Base-by-base conservation (phyloP, 1,139 yeast genomes). In the Hansenula lynferdii region DNA sequence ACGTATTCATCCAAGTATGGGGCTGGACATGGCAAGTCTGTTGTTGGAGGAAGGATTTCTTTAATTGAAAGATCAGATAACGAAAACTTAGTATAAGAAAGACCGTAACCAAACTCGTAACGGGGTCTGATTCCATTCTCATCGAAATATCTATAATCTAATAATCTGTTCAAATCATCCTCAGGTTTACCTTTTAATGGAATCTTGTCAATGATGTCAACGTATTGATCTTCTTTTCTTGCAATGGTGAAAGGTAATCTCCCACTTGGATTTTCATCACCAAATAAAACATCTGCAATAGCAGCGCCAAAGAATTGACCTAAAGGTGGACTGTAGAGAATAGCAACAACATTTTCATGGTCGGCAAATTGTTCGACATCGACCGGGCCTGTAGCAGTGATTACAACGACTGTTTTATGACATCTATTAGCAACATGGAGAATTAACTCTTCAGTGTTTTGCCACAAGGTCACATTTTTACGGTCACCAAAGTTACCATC, bases 201-300 rank as follows among this genome's bases (percentile, higher is more conserved):
- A 22, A 70, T 54, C 22, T 62, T 62, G 37, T 65, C 70, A 41
- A 73, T 51, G 10, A 77, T 60, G 18, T 76, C 73, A 21, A 72
- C 76, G 48, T 77, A 77, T 44, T 77, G 81, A 48, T 63, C 71
- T 34, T 62, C 65, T 47, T 75, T 72, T 52, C 67, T 70, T 11
- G 85, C 83, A 49, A 79, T 70, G 1, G 85, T 77, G 49, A 77
- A 78, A 0, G 85, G 84, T 34, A 79, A 62, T 47, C 73, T 70
- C 3, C 85, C 85, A 17, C 80, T 73, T 8, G 85, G 85, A 47
- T 75, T 75, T 18, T 62, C 65, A 31, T 73, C 80, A 2, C 85
- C 85, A 58, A 77, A 79, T 38, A 75, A 56, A 14, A 72, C 55
- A 22, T 74, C 74, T 1, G 73, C 73, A 29, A 72, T 61, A 11